Percentiles rank a stretch among this genome's conserved stretches.
Conservation (phyloP, 73 alveolate species). For the Tetrahymena malaccensis region DNA sequence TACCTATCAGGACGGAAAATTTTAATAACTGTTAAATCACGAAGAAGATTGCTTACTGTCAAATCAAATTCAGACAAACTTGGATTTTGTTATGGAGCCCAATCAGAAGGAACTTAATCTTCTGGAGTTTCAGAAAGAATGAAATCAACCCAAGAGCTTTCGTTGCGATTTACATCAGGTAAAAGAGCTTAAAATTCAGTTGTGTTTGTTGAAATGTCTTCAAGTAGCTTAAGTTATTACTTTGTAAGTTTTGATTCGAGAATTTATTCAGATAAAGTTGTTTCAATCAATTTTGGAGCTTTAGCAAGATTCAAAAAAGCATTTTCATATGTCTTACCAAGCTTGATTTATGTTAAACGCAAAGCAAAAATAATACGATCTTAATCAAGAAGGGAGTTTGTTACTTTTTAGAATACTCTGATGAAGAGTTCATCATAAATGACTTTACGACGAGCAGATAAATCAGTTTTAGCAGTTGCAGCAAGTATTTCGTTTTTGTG, state of each 20-base stretch:
- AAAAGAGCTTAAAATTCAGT: constrained; percentile 54
- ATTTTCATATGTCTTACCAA: constrained; percentile 69
- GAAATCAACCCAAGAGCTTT: constrained; percentile 70
- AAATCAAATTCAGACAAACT: constrained; percentile 24
- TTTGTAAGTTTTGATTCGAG: constrained; percentile 66
- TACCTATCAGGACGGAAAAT: constrained; percentile 51
- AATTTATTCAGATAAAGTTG: constrained; percentile 37
- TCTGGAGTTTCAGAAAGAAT: constrained; percentile 83
- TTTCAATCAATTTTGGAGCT: constrained; percentile 51
- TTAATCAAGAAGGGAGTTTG: constrained; percentile 80
- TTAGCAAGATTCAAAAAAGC: constrained; percentile 68
- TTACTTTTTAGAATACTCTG: constrained; percentile 73
- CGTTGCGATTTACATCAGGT: constrained; percentile 58
- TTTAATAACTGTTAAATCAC: constrained; percentile 58
- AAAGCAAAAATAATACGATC: constrained; percentile 80
- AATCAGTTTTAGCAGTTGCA: constrained; percentile 54
- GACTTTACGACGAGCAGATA: constrained; percentile 64
- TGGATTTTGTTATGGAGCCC: constrained; percentile 24
- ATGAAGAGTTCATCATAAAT: constrained; percentile 77
- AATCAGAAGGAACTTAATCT: constrained; percentile 68
- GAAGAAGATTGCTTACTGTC: constrained; percentile 39
- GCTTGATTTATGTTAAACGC: constrained; percentile 86
- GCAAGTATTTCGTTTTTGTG: constrained; percentile 55
- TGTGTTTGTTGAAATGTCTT: constrained; percentile 50
- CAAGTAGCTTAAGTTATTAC: constrained; percentile 65